Evolutionary conservation across 306 rosid genomes (phyloP), one percentile per base, ranked within the genome.

Genomic region (apple (Malus domestica)): DNA sequence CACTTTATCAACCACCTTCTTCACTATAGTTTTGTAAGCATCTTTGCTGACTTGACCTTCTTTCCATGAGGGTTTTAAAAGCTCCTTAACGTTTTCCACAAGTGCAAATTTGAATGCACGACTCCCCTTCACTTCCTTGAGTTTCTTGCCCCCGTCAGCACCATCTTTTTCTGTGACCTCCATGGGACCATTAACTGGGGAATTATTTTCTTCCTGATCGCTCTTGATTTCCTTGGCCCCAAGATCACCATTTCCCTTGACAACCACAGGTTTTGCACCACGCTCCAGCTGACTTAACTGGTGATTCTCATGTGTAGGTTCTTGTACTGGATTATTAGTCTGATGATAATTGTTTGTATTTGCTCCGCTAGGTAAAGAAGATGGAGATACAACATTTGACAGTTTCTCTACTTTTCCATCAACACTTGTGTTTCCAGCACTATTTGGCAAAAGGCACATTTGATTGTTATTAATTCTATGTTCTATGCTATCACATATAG

Each of bases 1-100:
- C 75, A 95, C 99, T 89, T 95, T 95, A 80, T 92, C 99, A 40
- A 92, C 89, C 74, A 90, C 97, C 78, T 92, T 95, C 93, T 95
- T 92, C 83, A 95, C 98, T 69, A 95, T 89, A 46, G 90, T 80
- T 81, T 95, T 95, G 87, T 95, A 92, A 80, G 85, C 91, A 75
- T 95, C 98, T 82, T 92, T 95, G 83, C 77, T 83, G 77, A 92
- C 86, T 76, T 89, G 88, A 72, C 97, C 99, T 27, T 89, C 97
- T 83, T 90, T 95, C 99, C 99, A 95, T 38, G 97, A 73, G 35
- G 97, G 97, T 83, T 95, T 92, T 70, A 95, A 69, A 82, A 95
- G 90, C 87, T 95, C 99, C 87, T 95, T 95, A 61, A 92, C 81
- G 35, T 87, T 89, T 85, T 92, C 99, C 63, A 89, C 98, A 79